A percentile compares a stretch with the other conserved stretches of the same genome.
phyloP scores from a whole-genome alignment of 352 stramenopile species.

The Phytophthora brassicae region DNA sequence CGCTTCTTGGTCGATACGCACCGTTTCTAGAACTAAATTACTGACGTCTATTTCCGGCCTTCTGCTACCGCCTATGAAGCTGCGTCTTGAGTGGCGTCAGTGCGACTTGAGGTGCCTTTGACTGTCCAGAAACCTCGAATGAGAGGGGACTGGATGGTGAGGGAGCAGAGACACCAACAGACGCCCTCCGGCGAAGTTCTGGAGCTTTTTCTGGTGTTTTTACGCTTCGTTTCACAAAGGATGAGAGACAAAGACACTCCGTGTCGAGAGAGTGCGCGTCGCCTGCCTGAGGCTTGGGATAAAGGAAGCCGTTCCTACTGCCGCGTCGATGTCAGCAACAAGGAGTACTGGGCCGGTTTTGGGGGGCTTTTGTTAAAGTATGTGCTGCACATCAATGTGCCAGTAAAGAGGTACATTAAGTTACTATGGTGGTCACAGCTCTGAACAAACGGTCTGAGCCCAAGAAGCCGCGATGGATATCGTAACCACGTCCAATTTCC shows the following conservation, averaged over 20 bases:
- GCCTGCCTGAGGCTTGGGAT: constrained; percentile 8
- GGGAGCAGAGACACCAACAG: constrained; percentile 9
- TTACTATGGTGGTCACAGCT: too few species aligned
- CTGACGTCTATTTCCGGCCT: constrained; percentile 27
- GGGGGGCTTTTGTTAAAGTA: not conserved
- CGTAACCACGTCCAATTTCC: constrained; percentile 89
- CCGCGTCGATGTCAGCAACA: constrained; percentile 27
- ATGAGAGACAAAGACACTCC: too few species aligned
- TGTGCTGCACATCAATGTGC: constrained; percentile 17
- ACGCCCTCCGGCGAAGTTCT: not conserved
- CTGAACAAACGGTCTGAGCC: not conserved
- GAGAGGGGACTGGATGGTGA: constrained; percentile 20
- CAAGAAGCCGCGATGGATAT: constrained; percentile 62
- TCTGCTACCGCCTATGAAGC: not conserved
- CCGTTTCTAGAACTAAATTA: constrained; percentile 29
- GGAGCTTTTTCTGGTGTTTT: not conserved
- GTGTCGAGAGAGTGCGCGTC: too few species aligned
- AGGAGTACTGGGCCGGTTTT: constrained; percentile 6
- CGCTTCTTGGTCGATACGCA: constrained; percentile 18
- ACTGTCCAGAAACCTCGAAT: constrained; percentile 4
- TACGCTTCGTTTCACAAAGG: too few species aligned
- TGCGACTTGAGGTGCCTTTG: not conserved
- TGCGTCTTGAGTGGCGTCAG: constrained; percentile 10
- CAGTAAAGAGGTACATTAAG: not conserved
- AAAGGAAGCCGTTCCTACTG: constrained; percentile 21